phyloP scores from a whole-genome alignment of 2,329 filamentous ascomycete species.

The Fusarium sp. region DNA sequence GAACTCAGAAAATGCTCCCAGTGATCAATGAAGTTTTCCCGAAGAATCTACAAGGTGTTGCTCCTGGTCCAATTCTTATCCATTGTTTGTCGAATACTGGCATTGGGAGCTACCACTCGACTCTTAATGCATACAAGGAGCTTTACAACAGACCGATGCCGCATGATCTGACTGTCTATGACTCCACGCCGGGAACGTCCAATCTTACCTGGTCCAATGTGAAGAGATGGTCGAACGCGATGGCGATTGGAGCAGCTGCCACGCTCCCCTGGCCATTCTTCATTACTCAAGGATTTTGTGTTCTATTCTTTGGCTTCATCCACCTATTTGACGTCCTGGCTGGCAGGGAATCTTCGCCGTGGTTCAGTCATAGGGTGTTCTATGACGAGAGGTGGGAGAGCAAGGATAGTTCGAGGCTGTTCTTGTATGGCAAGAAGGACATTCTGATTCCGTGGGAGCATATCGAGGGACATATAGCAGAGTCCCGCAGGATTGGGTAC shows the following conservation, averaged over 20 bases:
- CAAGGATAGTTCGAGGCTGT: neutral
- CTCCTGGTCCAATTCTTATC: neutral
- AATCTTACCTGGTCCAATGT: constrained; percentile 4
- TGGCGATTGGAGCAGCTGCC: neutral
- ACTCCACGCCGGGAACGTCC: neutral
- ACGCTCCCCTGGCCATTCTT: constrained; percentile 7
- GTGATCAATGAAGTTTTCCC: constrained; percentile 6
- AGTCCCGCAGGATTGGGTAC: fast-evolving
- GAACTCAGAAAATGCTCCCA: constrained; percentile 7
- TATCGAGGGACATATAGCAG: constrained; percentile 3
- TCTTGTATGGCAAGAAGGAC: constrained; percentile 12
- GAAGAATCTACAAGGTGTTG: fast-evolving
- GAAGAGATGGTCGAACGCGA: constrained; percentile 14
- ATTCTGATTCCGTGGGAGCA: constrained; percentile 9
- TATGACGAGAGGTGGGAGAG: constrained; percentile 11
- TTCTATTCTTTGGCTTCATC: neutral
- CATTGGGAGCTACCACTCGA: neutral
- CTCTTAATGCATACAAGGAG: constrained; percentile 14
- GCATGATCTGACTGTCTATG: neutral
- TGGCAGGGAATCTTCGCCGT: neutral
- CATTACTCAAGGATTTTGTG: neutral
- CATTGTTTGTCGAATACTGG: constrained; percentile 17
- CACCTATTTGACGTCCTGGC: constrained; percentile 2
- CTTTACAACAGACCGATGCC: constrained; percentile 2
- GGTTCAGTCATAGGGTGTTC: constrained; percentile 10